phyloP scores from a whole-genome alignment of 495 filamentous ascomycete genomes.

The Podospora comata region DNA sequence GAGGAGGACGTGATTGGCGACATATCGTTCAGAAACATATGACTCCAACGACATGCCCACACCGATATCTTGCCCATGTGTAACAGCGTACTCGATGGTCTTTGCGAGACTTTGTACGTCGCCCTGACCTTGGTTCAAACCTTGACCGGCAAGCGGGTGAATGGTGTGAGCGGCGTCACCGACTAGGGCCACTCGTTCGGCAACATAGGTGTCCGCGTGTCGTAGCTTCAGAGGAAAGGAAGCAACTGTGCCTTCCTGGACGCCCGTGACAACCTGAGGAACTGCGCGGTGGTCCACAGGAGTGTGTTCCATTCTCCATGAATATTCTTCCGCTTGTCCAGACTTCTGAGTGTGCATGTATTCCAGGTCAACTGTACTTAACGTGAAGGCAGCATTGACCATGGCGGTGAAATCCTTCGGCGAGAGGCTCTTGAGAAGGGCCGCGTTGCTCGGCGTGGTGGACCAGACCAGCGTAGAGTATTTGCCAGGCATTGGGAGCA shows the following conservation, averaged over 20 bases:
- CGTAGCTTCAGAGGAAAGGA: slow-evolving; percentile 88
- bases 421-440: slow-evolving; percentile 72
- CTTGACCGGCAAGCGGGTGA: slow-evolving; percentile 92
- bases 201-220: slow-evolving; percentile 88
- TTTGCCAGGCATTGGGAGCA: slow-evolving; percentile 83
- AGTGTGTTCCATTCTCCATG: slow-evolving; percentile 76
- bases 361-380: slow-evolving; percentile 70
- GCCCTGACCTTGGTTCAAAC: slow-evolving; percentile 87
- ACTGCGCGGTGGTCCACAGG: slow-evolving; percentile 45
- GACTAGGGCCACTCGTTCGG: slow-evolving; percentile 79
- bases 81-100: slow-evolving; percentile 72
- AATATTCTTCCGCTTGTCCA: slow-evolving; percentile 69
- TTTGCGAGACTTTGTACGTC: slow-evolving; percentile 74
- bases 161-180: slow-evolving; percentile 94
- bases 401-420: slow-evolving; percentile 72
- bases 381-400: slow-evolving; percentile 91
- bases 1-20: slow-evolving; percentile 77
- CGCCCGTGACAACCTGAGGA: slow-evolving; percentile 52
- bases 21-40: slow-evolving; percentile 76
- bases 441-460: slow-evolving; percentile 73
- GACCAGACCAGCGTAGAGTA: slow-evolving; percentile 89
- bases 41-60: slow-evolving; percentile 66
- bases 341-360: slow-evolving; percentile 67
- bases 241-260: slow-evolving; percentile 79
- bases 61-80: slow-evolving; percentile 79